Evolutionary conservation across 768 basidiomycete species (phyloP), one percentile per base, ranked within the genome.

Genomic region (Cantharellus anzutake): DNA sequence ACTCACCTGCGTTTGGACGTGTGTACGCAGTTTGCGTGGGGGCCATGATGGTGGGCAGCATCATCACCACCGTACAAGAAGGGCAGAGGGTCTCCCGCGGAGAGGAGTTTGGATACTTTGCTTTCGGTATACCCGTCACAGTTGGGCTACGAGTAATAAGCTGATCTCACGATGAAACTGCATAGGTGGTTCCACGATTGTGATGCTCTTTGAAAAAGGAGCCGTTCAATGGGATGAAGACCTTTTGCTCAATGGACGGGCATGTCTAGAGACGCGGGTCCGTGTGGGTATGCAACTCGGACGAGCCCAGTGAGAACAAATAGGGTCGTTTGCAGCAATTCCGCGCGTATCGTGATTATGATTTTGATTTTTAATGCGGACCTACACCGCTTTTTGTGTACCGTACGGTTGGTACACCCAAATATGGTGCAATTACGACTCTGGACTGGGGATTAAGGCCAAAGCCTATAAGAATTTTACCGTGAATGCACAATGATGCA

Each of bases 1-100:
- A 94, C 63, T 89, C 82, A 61, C 81, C 84, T 0, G 80, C 84
- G 52, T 98, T 96, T 67, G 94, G 94, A 2, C 77, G 82, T 0
- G 91, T 97, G 29, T 89, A 94, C 82, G 83, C 82, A 1, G 90
- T 94, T 1, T 91, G 89, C 64, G 75, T 93, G 4, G 91, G 91
- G 34, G 90, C 90, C 4, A 93, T 93, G 90, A 89, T 91, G 87
- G 93, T 87, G 7, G 91, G 87, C 5, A 88, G 83, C 61, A 98
- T 97, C 68, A 70, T 80, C 65, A 86, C 84, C 3, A 91, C 90
- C 0, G 84, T 91, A n/a, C 65, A 82, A 53, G 88, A 93, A 65
- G 92, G 92, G 1, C 78, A 94, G 29, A 64, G 73, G 0, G 82
- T 98, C 62, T 76, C 76, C 66, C 80, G 88, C 7, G 92, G 92